A percentile compares a stretch with the other conserved stretches of the same genome.
Evolutionary conservation across 345 rosid genomes (phyloP).

Genomic region (Psidium guajava): DNA sequence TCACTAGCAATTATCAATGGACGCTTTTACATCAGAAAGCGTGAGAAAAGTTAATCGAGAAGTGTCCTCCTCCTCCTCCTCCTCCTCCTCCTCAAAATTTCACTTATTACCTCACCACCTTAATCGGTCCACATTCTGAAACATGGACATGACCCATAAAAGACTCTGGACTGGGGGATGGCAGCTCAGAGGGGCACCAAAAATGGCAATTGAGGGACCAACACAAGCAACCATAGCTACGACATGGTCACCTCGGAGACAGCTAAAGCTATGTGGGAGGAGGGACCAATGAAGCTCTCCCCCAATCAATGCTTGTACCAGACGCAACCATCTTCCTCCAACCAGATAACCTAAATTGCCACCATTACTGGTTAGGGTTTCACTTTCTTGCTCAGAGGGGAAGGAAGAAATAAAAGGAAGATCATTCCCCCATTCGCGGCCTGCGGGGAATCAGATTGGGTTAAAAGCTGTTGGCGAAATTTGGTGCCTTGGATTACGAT

Average conservation of each 20-base stretch:
- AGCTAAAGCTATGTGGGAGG: not conserved
- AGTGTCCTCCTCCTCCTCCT: not conserved
- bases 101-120: not conserved
- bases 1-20: not conserved
- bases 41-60: not conserved
- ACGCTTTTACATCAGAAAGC: not conserved
- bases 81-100: not conserved
- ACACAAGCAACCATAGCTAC: not conserved
- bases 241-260: not conserved
- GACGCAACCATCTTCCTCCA: not conserved
- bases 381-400: not conserved
- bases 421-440: not conserved
- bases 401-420: not conserved
- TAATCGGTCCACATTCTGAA: not conserved
- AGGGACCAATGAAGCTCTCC: not conserved
- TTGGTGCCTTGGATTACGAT: constrained; percentile 44
- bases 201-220: not conserved
- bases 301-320: not conserved
- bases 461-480: constrained; percentile 23
- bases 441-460: not conserved
- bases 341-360: constrained; percentile 1
- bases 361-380: constrained; percentile 9
- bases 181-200: not conserved
- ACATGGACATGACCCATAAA: not conserved
- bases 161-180: not conserved